These are phyloP conservation scores for Phlegmacium glaucopus DNA, from an alignment of 768 basidiomycete genomes.

Conservation along the genomic window DNA sequence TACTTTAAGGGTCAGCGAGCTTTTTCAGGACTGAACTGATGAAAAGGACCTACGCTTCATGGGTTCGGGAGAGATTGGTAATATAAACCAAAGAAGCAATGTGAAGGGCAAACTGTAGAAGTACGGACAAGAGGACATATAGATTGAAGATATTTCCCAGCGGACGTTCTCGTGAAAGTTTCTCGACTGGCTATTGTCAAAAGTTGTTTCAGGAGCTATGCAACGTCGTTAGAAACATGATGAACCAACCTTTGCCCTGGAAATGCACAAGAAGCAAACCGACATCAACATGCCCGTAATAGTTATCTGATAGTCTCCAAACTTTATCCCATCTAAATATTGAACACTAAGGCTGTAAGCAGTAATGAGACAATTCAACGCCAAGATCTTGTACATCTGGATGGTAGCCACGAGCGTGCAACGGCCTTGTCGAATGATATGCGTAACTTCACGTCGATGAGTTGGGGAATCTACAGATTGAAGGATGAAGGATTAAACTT, in stretches of 20 bases:
- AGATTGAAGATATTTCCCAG: slow-evolving; percentile 95
- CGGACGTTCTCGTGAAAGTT: slow-evolving; percentile 89
- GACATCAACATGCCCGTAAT: slow-evolving; percentile 97
- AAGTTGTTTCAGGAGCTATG: neutral
- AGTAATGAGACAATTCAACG: slow-evolving; percentile 95
- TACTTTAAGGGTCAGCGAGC: slow-evolving; percentile 14
- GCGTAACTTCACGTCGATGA: slow-evolving; percentile 59
- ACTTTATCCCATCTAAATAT: slow-evolving; percentile 98
- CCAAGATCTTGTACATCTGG: slow-evolving; percentile 99
- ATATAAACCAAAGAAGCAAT: slow-evolving; percentile 91
- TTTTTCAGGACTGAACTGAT: neutral
- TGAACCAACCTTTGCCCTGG: slow-evolving; percentile 78
- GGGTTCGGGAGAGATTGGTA: slow-evolving; percentile 74
- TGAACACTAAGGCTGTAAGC: slow-evolving; percentile 98
- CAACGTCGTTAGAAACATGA: neutral
- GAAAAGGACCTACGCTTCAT: slow-evolving; percentile 64
- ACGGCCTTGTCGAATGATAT: slow-evolving; percentile 97
- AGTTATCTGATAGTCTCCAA: slow-evolving; percentile 98
- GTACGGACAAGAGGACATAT: slow-evolving; percentile 89
- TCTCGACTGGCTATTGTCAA: slow-evolving; percentile 80
- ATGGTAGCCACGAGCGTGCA: slow-evolving; percentile 98
- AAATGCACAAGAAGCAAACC: slow-evolving; percentile 98
- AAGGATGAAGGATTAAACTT: slow-evolving; percentile 28
- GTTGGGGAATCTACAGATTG: neutral
- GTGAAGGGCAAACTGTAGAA: slow-evolving; percentile 92